Conservation (phyloP, 768 basidiomycete species). For the Leccinellum rugosiceps region DNA sequence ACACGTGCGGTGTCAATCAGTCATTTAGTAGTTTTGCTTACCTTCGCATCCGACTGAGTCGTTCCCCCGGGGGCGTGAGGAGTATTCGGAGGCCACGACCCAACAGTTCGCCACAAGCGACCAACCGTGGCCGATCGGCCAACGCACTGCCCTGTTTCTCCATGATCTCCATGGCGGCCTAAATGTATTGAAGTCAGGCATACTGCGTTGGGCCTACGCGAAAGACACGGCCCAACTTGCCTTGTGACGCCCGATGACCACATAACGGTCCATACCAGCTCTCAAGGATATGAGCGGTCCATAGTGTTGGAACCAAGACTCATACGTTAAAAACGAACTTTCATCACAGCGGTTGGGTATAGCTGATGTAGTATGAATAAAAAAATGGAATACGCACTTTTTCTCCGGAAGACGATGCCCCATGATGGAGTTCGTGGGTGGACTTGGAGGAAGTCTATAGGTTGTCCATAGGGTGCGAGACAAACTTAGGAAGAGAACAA, state of each 20-base stretch:
- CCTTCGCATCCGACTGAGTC: conserved; percentile 55
- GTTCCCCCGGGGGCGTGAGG: conserved; percentile 45
- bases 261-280: conserved; percentile 34
- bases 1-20: no score
- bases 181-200: conserved; percentile 9
- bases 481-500: no score
- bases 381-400: conserved; percentile 1
- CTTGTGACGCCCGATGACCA: conserved; percentile 19
- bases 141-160: conserved; percentile 49
- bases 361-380: no score
- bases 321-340: conserved; percentile 26
- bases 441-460: conserved; percentile 3
- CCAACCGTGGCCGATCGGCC: conserved; percentile 31
- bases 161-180: conserved; percentile 58
- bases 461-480: no score
- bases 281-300: conserved; percentile 55
- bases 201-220: background rate
- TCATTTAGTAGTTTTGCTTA: no score
- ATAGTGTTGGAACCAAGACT: conserved; percentile 53
- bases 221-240: background rate
- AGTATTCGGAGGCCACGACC: conserved; percentile 51
- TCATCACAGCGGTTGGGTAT: background rate
- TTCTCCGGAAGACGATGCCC: conserved; percentile 1
- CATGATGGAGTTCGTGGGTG: background rate
- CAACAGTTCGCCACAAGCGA: conserved; percentile 48